Percentiles rank a stretch among this genome's conserved stretches.
Evolutionary conservation across 2,329 filamentous ascomycete species (phyloP).

Genomic region (Botrytis cinerea): DNA sequence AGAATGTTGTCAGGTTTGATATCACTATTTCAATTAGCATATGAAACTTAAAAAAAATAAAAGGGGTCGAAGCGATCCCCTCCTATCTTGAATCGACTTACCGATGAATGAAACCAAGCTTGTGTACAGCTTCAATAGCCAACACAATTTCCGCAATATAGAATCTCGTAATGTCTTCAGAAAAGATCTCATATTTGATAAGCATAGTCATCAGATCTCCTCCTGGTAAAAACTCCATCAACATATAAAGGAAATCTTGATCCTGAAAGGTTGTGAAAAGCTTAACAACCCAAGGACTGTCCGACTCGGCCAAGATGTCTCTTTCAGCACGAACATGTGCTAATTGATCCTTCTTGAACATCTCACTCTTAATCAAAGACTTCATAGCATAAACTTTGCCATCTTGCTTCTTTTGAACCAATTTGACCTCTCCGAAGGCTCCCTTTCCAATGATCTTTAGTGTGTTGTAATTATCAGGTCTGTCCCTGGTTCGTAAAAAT

Average conservation of each 20-base stretch:
- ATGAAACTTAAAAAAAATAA: background rate
- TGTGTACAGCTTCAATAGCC: conserved; percentile 98
- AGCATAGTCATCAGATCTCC: conserved; percentile 99
- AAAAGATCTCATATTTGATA: conserved; percentile 99
- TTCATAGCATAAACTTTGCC: conserved; percentile 98
- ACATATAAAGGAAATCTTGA: conserved; percentile 92
- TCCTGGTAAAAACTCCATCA: conserved; percentile 98
- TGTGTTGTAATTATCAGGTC: conserved; percentile 91
- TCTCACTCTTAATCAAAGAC: conserved; percentile 96
- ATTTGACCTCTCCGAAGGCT: conserved; percentile 96
- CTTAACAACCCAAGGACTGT: conserved; percentile 99
- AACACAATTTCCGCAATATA: conserved; percentile 98
- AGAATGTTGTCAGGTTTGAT: conserved; percentile 99
- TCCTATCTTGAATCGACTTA: conserved; percentile 49
- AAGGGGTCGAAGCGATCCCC: background rate
- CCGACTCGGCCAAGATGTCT: conserved; percentile 97
- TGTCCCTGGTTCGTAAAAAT: conserved; percentile 90
- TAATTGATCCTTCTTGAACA: conserved; percentile 99
- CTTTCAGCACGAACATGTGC: conserved; percentile 96
- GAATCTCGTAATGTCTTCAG: conserved; percentile 96
- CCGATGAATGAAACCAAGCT: conserved; percentile 97
- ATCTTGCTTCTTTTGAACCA: conserved; percentile 94
- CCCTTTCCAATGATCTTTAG: conserved; percentile 99
- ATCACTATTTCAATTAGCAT: conserved; percentile 60
- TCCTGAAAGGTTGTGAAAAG: conserved; percentile 98